These are phyloP conservation scores for Trypethelium eluteriae DNA, from an alignment of 495 filamentous ascomycete species.

Conservation along the genomic window DNA sequence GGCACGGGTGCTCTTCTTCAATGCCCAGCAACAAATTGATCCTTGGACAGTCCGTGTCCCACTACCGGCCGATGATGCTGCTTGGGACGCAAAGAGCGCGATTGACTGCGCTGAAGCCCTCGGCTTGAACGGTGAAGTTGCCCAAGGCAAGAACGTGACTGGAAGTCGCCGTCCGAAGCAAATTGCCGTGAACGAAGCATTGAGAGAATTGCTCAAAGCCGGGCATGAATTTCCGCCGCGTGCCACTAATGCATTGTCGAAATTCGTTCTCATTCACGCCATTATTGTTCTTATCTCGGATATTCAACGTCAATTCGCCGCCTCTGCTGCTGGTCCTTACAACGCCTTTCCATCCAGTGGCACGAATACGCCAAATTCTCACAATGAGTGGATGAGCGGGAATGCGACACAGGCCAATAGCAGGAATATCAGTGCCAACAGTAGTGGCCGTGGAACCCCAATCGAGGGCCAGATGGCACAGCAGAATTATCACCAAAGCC, in stretches of 20 bases:
- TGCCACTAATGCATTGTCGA: conserved; percentile 57
- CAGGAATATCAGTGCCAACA: conserved; percentile 32
- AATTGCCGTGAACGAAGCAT: conserved; percentile 46
- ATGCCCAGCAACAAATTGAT: conserved; percentile 50
- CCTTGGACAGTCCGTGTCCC: conserved; percentile 50
- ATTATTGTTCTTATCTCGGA: conserved; percentile 42
- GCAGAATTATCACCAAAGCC: conserved; percentile 25
- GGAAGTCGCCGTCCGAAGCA: conserved; percentile 54
- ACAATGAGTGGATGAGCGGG: conserved; percentile 43
- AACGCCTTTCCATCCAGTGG: conserved; percentile 30
- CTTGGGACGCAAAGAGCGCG: conserved; percentile 52
- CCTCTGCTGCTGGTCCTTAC: background rate
- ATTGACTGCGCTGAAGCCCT: conserved; percentile 54
- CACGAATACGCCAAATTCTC: conserved; percentile 41
- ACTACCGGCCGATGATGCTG: conserved; percentile 57
- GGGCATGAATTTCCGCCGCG: conserved; percentile 46
- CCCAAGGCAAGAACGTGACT: conserved; percentile 43
- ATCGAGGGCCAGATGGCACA: conserved; percentile 26
- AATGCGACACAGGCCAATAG: conserved; percentile 23
- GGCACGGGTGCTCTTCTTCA: conserved; percentile 59
- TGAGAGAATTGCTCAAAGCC: conserved; percentile 49
- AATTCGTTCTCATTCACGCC: conserved; percentile 61
- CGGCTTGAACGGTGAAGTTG: conserved; percentile 45
- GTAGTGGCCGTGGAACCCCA: conserved; percentile 47
- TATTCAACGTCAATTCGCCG: conserved; percentile 13